Conservation (phyloP, 2,329 filamentous ascomycete genomes). For the Colletotrichum sojae region DNA sequence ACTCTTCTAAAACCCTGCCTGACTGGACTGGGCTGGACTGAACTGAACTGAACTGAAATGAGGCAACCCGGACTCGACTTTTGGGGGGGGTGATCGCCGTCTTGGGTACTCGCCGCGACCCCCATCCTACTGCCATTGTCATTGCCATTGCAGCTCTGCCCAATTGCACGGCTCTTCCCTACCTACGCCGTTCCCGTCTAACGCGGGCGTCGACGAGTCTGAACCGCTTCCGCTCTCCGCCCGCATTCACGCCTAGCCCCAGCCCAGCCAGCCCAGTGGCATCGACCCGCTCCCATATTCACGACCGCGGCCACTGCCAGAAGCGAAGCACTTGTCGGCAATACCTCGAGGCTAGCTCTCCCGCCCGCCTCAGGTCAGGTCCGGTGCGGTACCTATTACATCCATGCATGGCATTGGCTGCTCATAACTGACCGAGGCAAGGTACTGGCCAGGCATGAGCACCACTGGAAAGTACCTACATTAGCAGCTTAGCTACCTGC, state of each 20-base stretch:
- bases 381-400: neutral
- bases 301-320: conserved; percentile 33
- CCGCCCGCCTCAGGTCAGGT: neutral
- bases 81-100: neutral
- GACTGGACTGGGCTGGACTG: no score
- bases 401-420: no score
- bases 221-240: conserved; percentile 32
- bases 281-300: conserved; percentile 24
- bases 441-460: no score
- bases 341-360: conserved; percentile 13
- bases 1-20: no score
- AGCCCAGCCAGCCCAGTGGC: conserved; percentile 19
- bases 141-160: neutral
- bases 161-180: conserved; percentile 17
- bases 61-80: no score
- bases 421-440: no score
- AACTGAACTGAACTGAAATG: no score
- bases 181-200: conserved; percentile 38
- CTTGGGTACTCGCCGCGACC: neutral
- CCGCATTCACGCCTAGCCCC: conserved; percentile 24
- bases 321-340: conserved; percentile 20
- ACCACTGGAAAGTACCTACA: no score
- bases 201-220: conserved; percentile 33
- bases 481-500: no score
- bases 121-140: neutral